Evolutionary conservation across 371 early-diverging fungal species (phyloP).

Genomic region (Nematocida ausubeli): DNA sequence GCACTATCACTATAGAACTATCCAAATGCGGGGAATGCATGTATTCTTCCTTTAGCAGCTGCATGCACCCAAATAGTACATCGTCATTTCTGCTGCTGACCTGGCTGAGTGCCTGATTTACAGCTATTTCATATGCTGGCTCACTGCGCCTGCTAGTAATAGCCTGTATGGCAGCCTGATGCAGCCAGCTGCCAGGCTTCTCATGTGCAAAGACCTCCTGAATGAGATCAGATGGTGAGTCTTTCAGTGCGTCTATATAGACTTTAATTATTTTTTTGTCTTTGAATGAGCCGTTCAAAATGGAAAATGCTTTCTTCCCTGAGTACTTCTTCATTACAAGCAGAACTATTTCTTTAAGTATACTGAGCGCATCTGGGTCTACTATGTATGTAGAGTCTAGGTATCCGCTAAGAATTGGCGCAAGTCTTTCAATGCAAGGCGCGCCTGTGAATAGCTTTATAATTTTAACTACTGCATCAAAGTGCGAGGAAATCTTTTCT

Average conservation of each 20-base stretch:
- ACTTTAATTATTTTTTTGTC: neutral
- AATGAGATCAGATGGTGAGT: neutral
- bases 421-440: neutral
- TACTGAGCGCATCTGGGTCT: neutral
- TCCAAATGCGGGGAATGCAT: neutral
- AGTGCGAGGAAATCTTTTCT: conserved; percentile 52
- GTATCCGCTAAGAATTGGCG: conserved; percentile 9
- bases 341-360: neutral
- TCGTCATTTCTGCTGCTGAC: conserved; percentile 5
- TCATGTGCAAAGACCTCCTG: neutral
- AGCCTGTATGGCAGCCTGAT: neutral
- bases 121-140: neutral
- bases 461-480: conserved; percentile 30
- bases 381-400: conserved; percentile 10
- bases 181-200: neutral
- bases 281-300: neutral
- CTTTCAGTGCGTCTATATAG: conserved; percentile 11
- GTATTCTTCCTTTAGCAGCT: conserved; percentile 13
- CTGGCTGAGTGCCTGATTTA: neutral
- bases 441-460: neutral
- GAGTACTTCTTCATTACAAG: neutral
- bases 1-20: neutral
- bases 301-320: neutral
- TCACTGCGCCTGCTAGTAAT: neutral
- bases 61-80: neutral